Evolutionary conservation across 345 rosid species (phyloP).

Genomic region (Citrus unshiu): DNA sequence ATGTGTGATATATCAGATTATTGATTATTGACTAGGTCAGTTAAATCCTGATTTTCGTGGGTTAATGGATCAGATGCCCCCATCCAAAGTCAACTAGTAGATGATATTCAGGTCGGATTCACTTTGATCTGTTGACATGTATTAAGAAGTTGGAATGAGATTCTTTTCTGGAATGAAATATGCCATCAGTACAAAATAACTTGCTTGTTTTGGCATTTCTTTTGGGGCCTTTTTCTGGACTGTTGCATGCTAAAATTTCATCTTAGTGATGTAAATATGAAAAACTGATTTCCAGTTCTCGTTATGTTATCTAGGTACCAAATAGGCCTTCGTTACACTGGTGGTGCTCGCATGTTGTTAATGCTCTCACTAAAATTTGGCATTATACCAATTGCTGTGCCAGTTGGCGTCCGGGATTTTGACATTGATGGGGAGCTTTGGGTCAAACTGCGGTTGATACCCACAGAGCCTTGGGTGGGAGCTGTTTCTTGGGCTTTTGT

Average conservation of each 20-base stretch:
- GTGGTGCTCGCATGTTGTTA: constrained; percentile 92
- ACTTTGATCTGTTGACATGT: background rate
- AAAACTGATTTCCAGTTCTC: constrained; percentile 18
- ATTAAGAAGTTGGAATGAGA: background rate
- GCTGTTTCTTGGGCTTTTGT: constrained; percentile 97
- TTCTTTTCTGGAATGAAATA: background rate
- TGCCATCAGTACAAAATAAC: background rate
- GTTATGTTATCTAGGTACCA: constrained; percentile 66
- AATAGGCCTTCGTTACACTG: constrained; percentile 93
- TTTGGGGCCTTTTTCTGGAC: constrained; percentile 5
- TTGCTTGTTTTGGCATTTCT: background rate
- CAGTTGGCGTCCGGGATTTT: constrained; percentile 90
- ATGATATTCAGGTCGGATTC: background rate
- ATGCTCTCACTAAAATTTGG: constrained; percentile 86
- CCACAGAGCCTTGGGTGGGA: constrained; percentile 91
- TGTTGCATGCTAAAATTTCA: background rate
- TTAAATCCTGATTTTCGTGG: background rate
- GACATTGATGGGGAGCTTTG: constrained; percentile 99
- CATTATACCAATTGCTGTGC: constrained; percentile 76
- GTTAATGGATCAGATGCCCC: background rate
- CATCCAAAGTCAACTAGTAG: background rate
- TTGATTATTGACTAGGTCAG: background rate
- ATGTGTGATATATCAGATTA: too few species aligned
- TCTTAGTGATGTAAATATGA: background rate
- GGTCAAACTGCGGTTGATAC: constrained; percentile 93